Base-by-base conservation (phyloP, 1,139 yeast species). In the Pichia sp. region DNA sequence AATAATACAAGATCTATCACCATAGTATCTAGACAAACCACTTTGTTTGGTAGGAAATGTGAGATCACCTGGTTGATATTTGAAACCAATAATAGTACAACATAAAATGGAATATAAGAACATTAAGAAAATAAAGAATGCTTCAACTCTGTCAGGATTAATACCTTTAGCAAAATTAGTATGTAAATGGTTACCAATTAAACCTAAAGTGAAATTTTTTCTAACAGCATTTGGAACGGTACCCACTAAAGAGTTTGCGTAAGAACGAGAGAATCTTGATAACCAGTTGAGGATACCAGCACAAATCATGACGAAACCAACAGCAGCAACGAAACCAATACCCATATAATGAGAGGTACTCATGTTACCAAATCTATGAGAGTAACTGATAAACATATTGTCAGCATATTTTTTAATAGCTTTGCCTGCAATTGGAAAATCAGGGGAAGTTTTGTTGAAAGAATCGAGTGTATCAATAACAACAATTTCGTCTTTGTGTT, bases 91-190 rank as follows among this genome's bases (percentile, higher is more conserved):
- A 18, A 57, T 46, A n/a, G 47, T 35, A 37, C 38, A 37, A 9
- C 49, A 43, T 15, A 59, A 29, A 10, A 71, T 43, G 33, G 70
- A 65, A 44, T 80, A 58, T 2, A 68, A 54, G 11, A 73, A 51
- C 58, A 76, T 80, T 9, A 72, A 63, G 10, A 62, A 48, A 16
- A 80, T 61, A 33, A 76, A 62, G 7, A 76, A 47, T 0, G 78
- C 56, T 59, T 82, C 93, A 47, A 74, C 62, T 45, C 93, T 68
- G 0, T 88, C 75, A 0, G 95, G 95, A 11, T 80, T 58, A 30
- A 71, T 45, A 52, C 70, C 63, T 21, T 62, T 44, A 34, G 66
- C 62, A 33, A n/a, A n/a, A n/a, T n/a, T n/a, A n/a, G n/a, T n/a
- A n/a, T 66, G 63, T 34, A 70, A 67, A 50, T 76, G 81, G 10